Conservation (phyloP, 1,284 basidiomycete genomes). For the Farysia itapuensis region DNA sequence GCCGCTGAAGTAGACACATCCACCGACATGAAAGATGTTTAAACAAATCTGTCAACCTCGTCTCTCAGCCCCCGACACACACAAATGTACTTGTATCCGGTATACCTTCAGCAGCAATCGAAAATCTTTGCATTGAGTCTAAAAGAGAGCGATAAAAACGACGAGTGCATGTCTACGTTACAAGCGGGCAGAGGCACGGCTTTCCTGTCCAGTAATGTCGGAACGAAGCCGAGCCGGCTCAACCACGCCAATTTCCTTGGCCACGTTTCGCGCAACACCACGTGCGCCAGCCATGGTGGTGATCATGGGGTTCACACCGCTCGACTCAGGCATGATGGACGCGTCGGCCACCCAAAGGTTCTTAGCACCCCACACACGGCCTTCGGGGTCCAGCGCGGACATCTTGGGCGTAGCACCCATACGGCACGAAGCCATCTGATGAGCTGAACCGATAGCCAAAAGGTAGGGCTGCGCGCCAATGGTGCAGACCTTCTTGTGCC, state of each 20-base stretch:
- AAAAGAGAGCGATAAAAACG: no score
- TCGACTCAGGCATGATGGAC: conserved; percentile 60
- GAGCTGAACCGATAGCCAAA: conserved; percentile 47
- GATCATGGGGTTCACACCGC: conserved; percentile 64
- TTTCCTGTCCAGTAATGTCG: conserved; percentile 6
- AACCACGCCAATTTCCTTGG: conserved; percentile 48
- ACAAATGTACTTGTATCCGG: no score
- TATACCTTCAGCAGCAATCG: no score
- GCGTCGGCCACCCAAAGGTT: conserved; percentile 63
- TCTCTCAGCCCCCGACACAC: no score
- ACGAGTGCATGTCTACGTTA: no score
- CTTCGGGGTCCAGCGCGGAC: conserved; percentile 61
- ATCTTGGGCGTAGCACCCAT: conserved; percentile 59
- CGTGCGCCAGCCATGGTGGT: conserved; percentile 58
- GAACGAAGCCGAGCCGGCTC: conserved; percentile 14
- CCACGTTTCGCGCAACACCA: conserved; percentile 54
- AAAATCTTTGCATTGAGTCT: no score
- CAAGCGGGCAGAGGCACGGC: no score
- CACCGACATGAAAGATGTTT: no score
- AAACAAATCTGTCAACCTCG: no score
- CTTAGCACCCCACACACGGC: conserved; percentile 61
- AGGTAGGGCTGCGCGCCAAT: conserved; percentile 39
- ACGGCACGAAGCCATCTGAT: conserved; percentile 62
- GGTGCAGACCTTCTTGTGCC: conserved; percentile 49
- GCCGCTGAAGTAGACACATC: no score